Evolutionary conservation across 805 yeast species (phyloP).

Genomic region (Candida hispaniensis): DNA sequence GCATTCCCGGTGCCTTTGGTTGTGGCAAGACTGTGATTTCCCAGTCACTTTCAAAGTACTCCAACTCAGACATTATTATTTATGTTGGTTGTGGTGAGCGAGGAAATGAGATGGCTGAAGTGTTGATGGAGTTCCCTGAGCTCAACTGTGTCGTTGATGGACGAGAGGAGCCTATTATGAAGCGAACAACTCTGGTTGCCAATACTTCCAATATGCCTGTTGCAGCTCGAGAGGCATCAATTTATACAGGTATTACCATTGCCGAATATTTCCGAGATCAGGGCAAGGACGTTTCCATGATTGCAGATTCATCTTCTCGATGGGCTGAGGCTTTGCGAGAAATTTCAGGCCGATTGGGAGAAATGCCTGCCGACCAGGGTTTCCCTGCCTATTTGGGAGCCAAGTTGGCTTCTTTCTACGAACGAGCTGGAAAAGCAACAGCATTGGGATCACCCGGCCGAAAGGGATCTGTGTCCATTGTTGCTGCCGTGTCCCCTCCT

Average conservation of each 20-base stretch:
- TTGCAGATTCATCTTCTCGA: slow-evolving; percentile 99
- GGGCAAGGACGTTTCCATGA: slow-evolving; percentile 98
- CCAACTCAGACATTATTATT: slow-evolving; percentile 93
- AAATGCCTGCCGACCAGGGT: slow-evolving; percentile 99
- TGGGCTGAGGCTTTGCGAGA: slow-evolving; percentile 99
- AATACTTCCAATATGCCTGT: slow-evolving; percentile 99
- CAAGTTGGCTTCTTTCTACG: slow-evolving; percentile 95
- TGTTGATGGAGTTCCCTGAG: slow-evolving; percentile 98
- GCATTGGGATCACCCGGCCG: slow-evolving; percentile 96
- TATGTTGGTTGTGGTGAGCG: slow-evolving; percentile 96
- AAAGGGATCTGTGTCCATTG: slow-evolving; percentile 95
- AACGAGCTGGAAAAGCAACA: slow-evolving; percentile 96
- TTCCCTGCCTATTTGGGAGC: slow-evolving; percentile 99
- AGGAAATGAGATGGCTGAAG: slow-evolving; percentile 99
- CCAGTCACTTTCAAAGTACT: slow-evolving; percentile 91
- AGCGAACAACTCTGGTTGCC: slow-evolving; percentile 97
- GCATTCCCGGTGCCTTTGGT: slow-evolving; percentile 99
- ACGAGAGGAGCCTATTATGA: slow-evolving; percentile 96
- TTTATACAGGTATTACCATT: slow-evolving; percentile 95
- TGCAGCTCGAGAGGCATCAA: slow-evolving; percentile 99
- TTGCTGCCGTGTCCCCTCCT: slow-evolving; percentile 99
- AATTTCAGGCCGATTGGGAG: slow-evolving; percentile 99
- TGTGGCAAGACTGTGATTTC: slow-evolving; percentile 99
- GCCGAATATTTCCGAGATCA: slow-evolving; percentile 99
- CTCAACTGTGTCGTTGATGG: slow-evolving; percentile 84